These are phyloP conservation scores for Metschnikowia orientalis DNA, from an alignment of 805 yeast genomes.

Conservation along the genomic window DNA sequence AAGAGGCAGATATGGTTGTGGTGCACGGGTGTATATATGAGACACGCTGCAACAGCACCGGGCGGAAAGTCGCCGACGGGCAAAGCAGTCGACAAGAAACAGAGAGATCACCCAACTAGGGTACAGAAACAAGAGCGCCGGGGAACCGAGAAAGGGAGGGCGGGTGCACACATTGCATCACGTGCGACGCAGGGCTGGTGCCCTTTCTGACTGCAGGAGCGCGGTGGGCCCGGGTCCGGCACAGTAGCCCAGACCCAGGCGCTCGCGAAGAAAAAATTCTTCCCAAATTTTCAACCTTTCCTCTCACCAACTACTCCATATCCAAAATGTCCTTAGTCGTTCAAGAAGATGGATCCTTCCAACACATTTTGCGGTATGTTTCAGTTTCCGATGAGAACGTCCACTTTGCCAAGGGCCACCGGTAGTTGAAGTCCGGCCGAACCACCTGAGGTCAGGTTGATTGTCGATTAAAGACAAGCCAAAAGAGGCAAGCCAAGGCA, in stretches of 20 bases:
- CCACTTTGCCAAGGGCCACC: too few species aligned
- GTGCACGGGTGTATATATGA: conserved; percentile 1
- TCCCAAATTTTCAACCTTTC: conserved; percentile 17
- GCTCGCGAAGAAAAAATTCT: conserved; percentile 18
- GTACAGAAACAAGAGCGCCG: too few species aligned
- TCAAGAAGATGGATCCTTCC: conserved; percentile 99
- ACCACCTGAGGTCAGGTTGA: too few species aligned
- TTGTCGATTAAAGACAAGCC: too few species aligned
- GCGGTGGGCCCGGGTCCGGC: conserved; percentile 9
- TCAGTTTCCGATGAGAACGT: not conserved
- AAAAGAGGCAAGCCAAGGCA: too few species aligned
- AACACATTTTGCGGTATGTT: conserved; percentile 99
- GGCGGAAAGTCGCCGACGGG: too few species aligned
- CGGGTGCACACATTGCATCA: not conserved
- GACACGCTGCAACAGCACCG: too few species aligned
- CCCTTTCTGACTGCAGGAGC: conserved; percentile 15
- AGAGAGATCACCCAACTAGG: too few species aligned
- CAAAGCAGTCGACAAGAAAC: too few species aligned
- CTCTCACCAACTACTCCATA: conserved; percentile 15
- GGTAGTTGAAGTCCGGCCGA: too few species aligned
- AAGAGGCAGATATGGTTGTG: too few species aligned
- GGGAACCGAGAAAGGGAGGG: too few species aligned
- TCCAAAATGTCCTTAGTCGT: conserved; percentile 90
- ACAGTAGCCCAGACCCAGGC: conserved; percentile 11
- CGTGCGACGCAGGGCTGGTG: conserved; percentile 20